Evolutionary conservation across 2,329 filamentous ascomycete genomes (phyloP).

Genomic region (Ilyonectria robusta): DNA sequence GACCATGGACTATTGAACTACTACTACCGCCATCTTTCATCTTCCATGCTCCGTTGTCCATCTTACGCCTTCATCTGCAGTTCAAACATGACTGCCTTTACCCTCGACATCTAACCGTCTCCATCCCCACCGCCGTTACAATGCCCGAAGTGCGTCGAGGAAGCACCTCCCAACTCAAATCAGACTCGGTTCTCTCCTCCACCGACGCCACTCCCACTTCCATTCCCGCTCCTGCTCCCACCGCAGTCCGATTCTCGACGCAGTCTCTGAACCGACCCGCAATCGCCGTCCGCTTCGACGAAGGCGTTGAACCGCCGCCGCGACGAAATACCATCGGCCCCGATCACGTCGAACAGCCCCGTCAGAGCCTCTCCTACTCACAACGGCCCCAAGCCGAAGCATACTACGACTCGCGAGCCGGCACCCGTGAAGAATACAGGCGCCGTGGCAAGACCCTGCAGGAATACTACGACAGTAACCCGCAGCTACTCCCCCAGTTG

Average conservation of each 20-base stretch:
- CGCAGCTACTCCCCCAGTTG: slow-evolving; percentile 55
- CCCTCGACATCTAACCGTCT: slow-evolving; percentile 4
- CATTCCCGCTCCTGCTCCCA: background rate
- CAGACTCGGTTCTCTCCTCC: slow-evolving; percentile 40
- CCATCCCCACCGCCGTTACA: slow-evolving; percentile 13
- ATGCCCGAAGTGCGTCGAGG: slow-evolving; percentile 52
- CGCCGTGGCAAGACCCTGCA: slow-evolving; percentile 54
- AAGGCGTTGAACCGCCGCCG: slow-evolving; percentile 23
- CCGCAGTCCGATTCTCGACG: slow-evolving; percentile 28
- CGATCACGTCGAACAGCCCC: slow-evolving; percentile 39
- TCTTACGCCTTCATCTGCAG: background rate
- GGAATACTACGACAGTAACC: slow-evolving; percentile 58
- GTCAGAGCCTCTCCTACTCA: slow-evolving; percentile 54
- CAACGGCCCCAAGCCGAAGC: slow-evolving; percentile 52
- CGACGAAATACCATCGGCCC: slow-evolving; percentile 35
- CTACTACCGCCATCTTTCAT: slow-evolving; percentile 5
- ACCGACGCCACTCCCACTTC: slow-evolving; percentile 32
- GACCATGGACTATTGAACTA: too few species aligned
- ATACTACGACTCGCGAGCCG: slow-evolving; percentile 59
- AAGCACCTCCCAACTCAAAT: slow-evolving; percentile 39
- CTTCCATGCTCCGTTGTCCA: background rate
- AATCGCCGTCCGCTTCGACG: slow-evolving; percentile 40
- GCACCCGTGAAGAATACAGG: slow-evolving; percentile 52
- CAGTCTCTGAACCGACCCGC: slow-evolving; percentile 31
- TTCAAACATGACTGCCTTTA: slow-evolving; percentile 17